Percentiles rank a stretch among this genome's conserved stretches.
Conservation (phyloP, 257 asterid genomes). For the Solanum sitiens region DNA sequence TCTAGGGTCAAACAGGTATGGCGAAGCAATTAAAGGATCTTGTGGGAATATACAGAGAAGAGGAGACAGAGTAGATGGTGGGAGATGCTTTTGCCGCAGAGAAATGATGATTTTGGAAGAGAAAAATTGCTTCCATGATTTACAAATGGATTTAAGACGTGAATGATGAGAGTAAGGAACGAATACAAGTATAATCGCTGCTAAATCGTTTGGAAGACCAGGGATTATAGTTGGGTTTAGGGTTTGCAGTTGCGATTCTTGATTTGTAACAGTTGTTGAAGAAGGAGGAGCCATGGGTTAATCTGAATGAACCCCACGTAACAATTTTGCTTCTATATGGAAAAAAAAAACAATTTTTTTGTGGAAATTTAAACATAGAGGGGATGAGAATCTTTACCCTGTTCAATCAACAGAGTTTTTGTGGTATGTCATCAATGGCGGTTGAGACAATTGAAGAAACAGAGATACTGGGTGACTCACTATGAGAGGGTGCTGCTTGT, state of each 20-base stretch:
- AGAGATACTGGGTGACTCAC: neutral
- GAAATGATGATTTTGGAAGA: conserved; percentile 49
- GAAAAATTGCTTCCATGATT: conserved; percentile 68
- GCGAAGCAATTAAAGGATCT: conserved; percentile 71
- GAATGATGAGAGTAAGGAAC: conserved; percentile 71
- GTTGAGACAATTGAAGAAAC: neutral
- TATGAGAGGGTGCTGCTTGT: neutral
- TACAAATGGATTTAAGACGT: conserved; percentile 61
- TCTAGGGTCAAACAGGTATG: conserved; percentile 61
- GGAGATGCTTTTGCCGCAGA: conserved; percentile 40
- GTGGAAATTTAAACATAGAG: neutral
- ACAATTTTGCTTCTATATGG: neutral
- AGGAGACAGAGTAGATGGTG: conserved; percentile 33
- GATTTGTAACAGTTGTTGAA: conserved; percentile 9
- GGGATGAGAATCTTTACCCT: neutral
- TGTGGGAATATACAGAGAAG: conserved; percentile 70
- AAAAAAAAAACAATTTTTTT: neutral
- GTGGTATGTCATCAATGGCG: neutral
- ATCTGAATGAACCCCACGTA: neutral
- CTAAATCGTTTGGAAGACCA: conserved; percentile 74
- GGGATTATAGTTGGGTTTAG: conserved; percentile 55
- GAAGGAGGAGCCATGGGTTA: conserved; percentile 41
- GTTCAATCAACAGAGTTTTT: neutral
- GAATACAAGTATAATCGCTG: conserved; percentile 54
- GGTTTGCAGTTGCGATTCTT: conserved; percentile 18